Percentiles rank a stretch among this genome's conserved stretches.
These are phyloP conservation scores for Pleurotus citrinopileatus DNA, from an alignment of 768 basidiomycete genomes.

Conservation along the genomic window DNA sequence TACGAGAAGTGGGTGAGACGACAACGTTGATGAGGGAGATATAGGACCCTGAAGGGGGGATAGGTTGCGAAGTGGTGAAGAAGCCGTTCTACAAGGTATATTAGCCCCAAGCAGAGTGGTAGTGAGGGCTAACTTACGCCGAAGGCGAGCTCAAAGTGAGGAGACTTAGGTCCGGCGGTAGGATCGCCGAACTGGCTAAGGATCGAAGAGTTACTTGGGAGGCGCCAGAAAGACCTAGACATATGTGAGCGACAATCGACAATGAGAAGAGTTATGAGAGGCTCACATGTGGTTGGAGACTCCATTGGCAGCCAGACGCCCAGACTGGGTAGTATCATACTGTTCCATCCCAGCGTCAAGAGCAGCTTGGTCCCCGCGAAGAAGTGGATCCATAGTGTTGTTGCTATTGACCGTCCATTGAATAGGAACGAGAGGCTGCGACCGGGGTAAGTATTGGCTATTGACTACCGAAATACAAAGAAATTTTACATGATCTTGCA, in stretches of 20 bases:
- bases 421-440: conserved; percentile 11
- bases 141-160: conserved; percentile 34
- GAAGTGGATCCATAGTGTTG: conserved; percentile 15
- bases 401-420: conserved; percentile 12
- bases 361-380: conserved; percentile 13
- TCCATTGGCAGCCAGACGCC: conserved; percentile 14
- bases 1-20: conserved; percentile 34
- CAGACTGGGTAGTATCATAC: conserved; percentile 17
- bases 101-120: too few species aligned
- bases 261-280: not conserved
- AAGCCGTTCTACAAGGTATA: conserved; percentile 8
- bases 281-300: conserved; percentile 16
- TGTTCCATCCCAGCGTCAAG: conserved; percentile 14
- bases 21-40: conserved; percentile 26
- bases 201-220: conserved; percentile 26
- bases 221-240: conserved; percentile 16
- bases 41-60: conserved; percentile 28
- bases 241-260: not conserved
- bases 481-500: conserved; percentile 18
- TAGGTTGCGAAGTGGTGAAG: conserved; percentile 3
- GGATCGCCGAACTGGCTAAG: conserved; percentile 30
- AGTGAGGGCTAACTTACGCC: conserved; percentile 25
- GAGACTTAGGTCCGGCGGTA: conserved; percentile 28
- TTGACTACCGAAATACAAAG: not conserved
- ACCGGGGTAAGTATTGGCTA: conserved; percentile 20